Evolutionary conservation across 83 land plant species (phyloP), one percentile per base, ranked within the genome.

Genomic region (Picea abies): DNA sequence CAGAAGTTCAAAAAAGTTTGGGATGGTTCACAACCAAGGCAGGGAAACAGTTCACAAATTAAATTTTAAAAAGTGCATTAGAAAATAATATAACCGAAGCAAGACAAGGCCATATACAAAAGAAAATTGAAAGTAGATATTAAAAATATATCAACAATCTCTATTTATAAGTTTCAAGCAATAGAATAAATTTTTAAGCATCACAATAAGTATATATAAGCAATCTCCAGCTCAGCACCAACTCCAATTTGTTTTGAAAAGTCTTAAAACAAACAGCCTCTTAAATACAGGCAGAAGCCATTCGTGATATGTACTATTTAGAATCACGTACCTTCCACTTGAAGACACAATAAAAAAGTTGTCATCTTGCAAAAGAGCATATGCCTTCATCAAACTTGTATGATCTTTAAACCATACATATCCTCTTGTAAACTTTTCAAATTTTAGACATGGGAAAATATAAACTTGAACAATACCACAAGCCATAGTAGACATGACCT

Each of bases 311-410:
- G 8, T 7, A 47, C 2, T 47, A 47, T 47, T 47, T 7, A 20
- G 25, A 39, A 72, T 9, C n/a, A 11, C 14, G 5, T 44, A 72
- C 76, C 76, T 72, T 41, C 76, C 76, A 72, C 19, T 72, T 72
- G 76, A 72, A 72, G 76, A 44, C 10, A 44, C 44, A n/a, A 72
- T 19, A n/a, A n/a, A n/a, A 8, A 41, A 8, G 37, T n/a, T 41
- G 22, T 72, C 76, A 35, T 39, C 56, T n/a, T 72, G 56, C 12
- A 72, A 72, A 72, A 3, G 44, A 19, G 10, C 25, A 32, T 20
- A 12, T 7, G 56, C 76, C 76, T 72, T 72, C 76, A 72, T 44
- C 76, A 72, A 44, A 72, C 56, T 72, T 44, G 76, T 49, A 44
- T 19, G 76, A 72, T 72, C 76, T 44, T 72, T 47, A 19, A 72